phyloP scores from a whole-genome alignment of 306 rosid species.

The Adenanthera pavonina region DNA sequence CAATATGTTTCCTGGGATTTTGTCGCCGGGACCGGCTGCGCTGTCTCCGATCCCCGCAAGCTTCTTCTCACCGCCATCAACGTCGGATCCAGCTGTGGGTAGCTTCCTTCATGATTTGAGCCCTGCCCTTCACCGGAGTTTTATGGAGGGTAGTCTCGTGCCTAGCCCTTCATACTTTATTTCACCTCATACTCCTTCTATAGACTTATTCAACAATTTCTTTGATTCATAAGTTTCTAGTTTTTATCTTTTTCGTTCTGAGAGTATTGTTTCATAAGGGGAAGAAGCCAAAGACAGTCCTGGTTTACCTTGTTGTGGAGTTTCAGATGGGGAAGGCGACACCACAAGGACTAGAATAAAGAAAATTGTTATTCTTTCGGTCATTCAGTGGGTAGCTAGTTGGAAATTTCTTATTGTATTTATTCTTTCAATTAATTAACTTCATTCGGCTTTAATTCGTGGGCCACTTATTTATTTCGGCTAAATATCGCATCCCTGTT shows the following conservation, averaged over 20 bases:
- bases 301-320: not conserved
- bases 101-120: conserved; percentile 65
- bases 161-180: conserved; percentile 58
- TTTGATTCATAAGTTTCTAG: conserved; percentile 20
- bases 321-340: not conserved
- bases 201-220: conserved; percentile 72
- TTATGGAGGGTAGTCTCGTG: conserved; percentile 59
- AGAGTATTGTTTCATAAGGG: not conserved
- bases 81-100: conserved; percentile 43
- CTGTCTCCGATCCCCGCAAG: conserved; percentile 51
- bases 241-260: not conserved
- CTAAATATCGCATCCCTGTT: not conserved
- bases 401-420: conserved; percentile 35
- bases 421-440: conserved; percentile 4
- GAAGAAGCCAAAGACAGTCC: too few relatives aligned
- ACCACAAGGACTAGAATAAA: conserved; percentile 25
- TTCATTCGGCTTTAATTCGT: not conserved
- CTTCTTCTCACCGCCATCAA: conserved; percentile 51
- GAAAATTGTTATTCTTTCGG: conserved; percentile 36
- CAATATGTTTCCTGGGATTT: conserved; percentile 49
- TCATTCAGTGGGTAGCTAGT: conserved; percentile 37
- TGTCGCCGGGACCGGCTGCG: conserved; percentile 60
- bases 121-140: conserved; percentile 51
- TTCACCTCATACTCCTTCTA: conserved; percentile 45
- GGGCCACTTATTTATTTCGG: conserved; percentile 11